Evolutionary conservation across 2,329 filamentous ascomycete genomes (phyloP).

Genomic region (Epichloe hybrida): DNA sequence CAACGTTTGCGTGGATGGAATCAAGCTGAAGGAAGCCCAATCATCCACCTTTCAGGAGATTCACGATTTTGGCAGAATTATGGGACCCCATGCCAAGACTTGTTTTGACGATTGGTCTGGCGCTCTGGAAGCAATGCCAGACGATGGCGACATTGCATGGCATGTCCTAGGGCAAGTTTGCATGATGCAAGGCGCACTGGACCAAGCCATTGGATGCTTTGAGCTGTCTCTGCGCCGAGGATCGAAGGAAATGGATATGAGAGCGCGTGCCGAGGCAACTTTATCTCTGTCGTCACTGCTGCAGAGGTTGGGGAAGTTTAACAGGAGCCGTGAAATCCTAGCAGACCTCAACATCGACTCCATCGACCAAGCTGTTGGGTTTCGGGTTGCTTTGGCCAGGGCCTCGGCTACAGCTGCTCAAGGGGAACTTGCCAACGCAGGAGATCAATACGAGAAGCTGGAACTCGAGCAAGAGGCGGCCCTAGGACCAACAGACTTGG

Average conservation of each 20-base stretch:
- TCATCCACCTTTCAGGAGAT: conserved; percentile 11
- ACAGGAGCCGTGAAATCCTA: conserved; percentile 11
- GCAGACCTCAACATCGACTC: conserved; percentile 8
- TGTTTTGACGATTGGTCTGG: conserved; percentile 15
- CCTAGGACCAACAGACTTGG: conserved; percentile 11
- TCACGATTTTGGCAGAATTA: conserved; percentile 13
- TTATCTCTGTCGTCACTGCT: conserved; percentile 12
- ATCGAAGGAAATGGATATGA: conserved; percentile 4
- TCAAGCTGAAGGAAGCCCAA: conserved; percentile 9
- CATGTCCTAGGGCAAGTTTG: conserved; percentile 21
- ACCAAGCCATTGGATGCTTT: conserved; percentile 16
- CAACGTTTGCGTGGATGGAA: conserved; percentile 12
- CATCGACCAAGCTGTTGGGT: conserved; percentile 12
- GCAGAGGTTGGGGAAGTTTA: conserved; percentile 8
- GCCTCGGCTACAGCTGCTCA: conserved; percentile 11
- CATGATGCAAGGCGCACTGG: conserved; percentile 13
- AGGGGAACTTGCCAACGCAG: conserved; percentile 10
- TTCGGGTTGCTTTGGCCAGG: conserved; percentile 12
- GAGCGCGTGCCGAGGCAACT: conserved; percentile 12
- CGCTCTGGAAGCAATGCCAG: conserved; percentile 7
- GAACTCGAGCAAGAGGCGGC: conserved; percentile 12
- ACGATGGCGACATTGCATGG: conserved; percentile 23
- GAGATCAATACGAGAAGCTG: conserved; percentile 11
- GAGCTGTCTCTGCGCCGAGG: conserved; percentile 10
- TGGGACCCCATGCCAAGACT: conserved; percentile 15